These are phyloP conservation scores for Tulasnella sp. DNA, from an alignment of 768 basidiomycete genomes.

Conservation along the genomic window DNA sequence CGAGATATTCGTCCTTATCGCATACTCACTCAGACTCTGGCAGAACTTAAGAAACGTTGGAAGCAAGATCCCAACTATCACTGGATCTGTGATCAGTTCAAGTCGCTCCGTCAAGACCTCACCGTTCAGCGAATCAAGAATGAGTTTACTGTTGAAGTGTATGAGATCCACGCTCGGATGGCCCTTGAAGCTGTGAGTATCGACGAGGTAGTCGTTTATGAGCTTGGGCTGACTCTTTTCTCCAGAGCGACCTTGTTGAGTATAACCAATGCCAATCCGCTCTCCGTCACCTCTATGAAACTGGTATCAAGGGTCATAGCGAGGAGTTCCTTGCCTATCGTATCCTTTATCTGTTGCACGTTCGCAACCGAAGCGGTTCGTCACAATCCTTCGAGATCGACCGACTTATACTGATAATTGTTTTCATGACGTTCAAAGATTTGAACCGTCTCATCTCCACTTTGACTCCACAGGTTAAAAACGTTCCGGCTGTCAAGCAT, in stretches of 20 bases:
- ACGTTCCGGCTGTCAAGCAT: constrained; percentile 72
- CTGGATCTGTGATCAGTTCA: constrained; percentile 98
- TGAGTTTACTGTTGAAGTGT: constrained; percentile 93
- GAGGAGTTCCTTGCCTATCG: constrained; percentile 98
- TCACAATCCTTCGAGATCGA: constrained; percentile 12
- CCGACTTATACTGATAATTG: neutral
- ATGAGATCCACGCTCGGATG: constrained; percentile 97
- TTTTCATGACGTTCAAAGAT: constrained; percentile 50
- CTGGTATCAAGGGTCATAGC: constrained; percentile 85
- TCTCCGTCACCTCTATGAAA: constrained; percentile 83
- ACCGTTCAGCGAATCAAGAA: constrained; percentile 99
- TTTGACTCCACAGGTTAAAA: constrained; percentile 90
- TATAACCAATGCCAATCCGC: constrained; percentile 97
- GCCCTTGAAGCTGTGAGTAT: constrained; percentile 79
- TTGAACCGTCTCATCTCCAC: constrained; percentile 96
- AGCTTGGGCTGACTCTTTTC: constrained; percentile 22
- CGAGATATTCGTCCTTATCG: constrained; percentile 87
- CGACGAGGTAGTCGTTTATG: neutral
- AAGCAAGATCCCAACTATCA: constrained; percentile 68
- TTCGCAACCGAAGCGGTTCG: constrained; percentile 88
- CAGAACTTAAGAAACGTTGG: constrained; percentile 86
- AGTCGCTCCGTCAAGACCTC: constrained; percentile 93
- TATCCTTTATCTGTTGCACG: constrained; percentile 92
- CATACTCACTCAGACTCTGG: constrained; percentile 78
- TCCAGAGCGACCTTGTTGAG: constrained; percentile 92